These are phyloP conservation scores for Dalbergia cultrata DNA, from an alignment of 306 rosid genomes.

Conservation along the genomic window DNA sequence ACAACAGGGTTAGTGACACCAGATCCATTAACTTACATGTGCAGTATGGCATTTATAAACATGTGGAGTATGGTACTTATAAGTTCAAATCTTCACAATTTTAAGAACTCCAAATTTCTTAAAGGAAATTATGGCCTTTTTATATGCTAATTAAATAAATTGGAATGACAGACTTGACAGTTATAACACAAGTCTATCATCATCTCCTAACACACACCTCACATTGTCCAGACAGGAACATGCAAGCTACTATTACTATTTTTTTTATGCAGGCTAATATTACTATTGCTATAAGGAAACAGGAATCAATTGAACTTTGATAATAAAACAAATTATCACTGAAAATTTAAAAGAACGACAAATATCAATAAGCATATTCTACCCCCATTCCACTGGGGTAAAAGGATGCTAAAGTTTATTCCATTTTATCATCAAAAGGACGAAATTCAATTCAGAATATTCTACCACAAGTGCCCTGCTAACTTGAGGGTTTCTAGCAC, in stretches of 20 bases:
- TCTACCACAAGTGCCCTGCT: conserved; percentile 15
- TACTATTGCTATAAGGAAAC: conserved; percentile 13
- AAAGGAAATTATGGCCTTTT: background rate
- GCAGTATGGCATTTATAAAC: conserved; percentile 7
- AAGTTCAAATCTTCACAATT: conserved; percentile 21
- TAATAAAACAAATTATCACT: background rate
- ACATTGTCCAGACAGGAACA: conserved; percentile 3
- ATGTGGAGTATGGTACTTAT: background rate
- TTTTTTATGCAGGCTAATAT: background rate
- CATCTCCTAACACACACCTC: background rate
- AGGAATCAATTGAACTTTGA: conserved; percentile 2
- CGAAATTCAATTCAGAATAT: conserved; percentile 21
- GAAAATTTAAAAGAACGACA: conserved; percentile 21
- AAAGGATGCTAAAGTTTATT: background rate
- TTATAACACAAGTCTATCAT: conserved; percentile 15
- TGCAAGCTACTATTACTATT: conserved; percentile 6
- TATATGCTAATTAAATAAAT: background rate
- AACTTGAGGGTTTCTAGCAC: conserved; percentile 24
- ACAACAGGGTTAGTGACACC: conserved; percentile 7
- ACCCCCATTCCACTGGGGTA: conserved; percentile 5
- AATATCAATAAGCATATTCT: conserved; percentile 2
- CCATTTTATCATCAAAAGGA: conserved; percentile 11
- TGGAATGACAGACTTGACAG: background rate
- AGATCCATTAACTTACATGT: background rate
- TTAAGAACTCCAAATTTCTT: conserved; percentile 18